A percentile compares a stretch with the other conserved stretches of the same genome.
Conservation (phyloP, 352 stramenopile genomes). For the Phytophthora kernoviae region DNA sequence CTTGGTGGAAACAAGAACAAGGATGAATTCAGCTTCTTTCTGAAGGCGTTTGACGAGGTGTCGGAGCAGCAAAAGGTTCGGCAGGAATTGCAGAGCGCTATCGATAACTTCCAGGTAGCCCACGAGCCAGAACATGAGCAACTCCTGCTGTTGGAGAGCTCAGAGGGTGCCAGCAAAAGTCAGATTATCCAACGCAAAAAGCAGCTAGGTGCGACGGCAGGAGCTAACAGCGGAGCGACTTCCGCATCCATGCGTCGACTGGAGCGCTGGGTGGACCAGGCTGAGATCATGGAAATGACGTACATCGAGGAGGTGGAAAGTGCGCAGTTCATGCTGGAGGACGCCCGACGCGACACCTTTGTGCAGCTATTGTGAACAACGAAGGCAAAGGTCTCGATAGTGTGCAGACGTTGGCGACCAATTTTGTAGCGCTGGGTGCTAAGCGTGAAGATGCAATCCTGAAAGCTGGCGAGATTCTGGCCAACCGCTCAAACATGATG, state of each 20-base stretch:
- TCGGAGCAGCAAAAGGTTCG: conserved; percentile 60
- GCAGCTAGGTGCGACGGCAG: conserved; percentile 20
- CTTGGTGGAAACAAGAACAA: conserved; percentile 38
- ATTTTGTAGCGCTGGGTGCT: conserved; percentile 68
- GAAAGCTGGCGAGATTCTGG: conserved; percentile 79
- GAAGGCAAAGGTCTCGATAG: conserved; percentile 65
- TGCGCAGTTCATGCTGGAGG: conserved; percentile 72
- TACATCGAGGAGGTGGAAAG: conserved; percentile 75
- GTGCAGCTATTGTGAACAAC: conserved; percentile 55
- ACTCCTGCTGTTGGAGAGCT: conserved; percentile 30
- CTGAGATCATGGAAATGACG: conserved; percentile 72
- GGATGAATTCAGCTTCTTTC: conserved; percentile 72
- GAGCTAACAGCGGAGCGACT: conserved; percentile 25
- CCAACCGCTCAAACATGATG: conserved; percentile 84
- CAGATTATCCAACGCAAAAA: conserved; percentile 32
- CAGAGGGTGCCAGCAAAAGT: conserved; percentile 28
- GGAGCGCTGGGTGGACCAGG: conserved; percentile 65
- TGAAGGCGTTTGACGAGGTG: conserved; percentile 73
- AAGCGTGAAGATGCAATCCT: conserved; percentile 69
- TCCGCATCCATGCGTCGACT: conserved; percentile 51
- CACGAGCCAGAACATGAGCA: conserved; percentile 44
- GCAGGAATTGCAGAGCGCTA: conserved; percentile 47
- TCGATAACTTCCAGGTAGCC: conserved; percentile 40
- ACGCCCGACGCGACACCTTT: conserved; percentile 71
- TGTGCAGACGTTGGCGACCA: conserved; percentile 62